Conservation (phyloP, 2,329 filamentous ascomycete species). For the Erysiphe neolycopersici region DNA sequence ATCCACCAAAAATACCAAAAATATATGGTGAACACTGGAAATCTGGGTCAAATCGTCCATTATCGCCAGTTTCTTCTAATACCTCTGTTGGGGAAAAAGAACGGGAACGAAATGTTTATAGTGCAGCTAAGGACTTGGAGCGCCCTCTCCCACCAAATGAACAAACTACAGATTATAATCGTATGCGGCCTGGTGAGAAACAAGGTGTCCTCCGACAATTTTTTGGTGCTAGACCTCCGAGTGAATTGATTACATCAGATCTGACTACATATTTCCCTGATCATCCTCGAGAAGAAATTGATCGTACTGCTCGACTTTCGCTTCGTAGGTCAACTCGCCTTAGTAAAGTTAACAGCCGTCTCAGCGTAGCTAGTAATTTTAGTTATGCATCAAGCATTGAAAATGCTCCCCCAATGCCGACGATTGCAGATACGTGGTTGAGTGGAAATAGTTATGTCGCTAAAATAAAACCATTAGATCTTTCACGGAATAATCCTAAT, state of each 20-base stretch:
- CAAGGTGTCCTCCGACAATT: slow-evolving; percentile 47
- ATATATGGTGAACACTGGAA: slow-evolving; percentile 71
- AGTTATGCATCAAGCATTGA: slow-evolving; percentile 80
- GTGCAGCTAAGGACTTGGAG: slow-evolving; percentile 29
- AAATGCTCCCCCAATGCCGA: slow-evolving; percentile 84
- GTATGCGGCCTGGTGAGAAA: slow-evolving; percentile 14
- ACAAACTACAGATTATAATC: slow-evolving; percentile 8
- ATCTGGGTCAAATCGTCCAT: slow-evolving; percentile 52
- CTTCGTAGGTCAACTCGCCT: slow-evolving; percentile 72
- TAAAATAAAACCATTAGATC: slow-evolving; percentile 21
- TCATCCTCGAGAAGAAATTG: slow-evolving; percentile 79
- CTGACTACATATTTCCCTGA: slow-evolving; percentile 93
- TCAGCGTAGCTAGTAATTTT: slow-evolving; percentile 81
- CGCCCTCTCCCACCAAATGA: slow-evolving; percentile 19
- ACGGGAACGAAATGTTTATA: slow-evolving; percentile 38
- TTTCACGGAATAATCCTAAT: slow-evolving; percentile 15
- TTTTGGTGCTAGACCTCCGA: slow-evolving; percentile 76
- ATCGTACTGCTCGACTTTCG: slow-evolving; percentile 79
- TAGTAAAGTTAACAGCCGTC: slow-evolving; percentile 73
- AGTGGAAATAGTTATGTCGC: slow-evolving; percentile 28
- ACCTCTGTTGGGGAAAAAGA: slow-evolving; percentile 19
- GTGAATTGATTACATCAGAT: slow-evolving; percentile 91
- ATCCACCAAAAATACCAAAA: slow-evolving; percentile 69
- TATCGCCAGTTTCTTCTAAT: slow-evolving; percentile 47
- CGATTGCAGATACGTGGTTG: slow-evolving; percentile 84